A percentile compares a stretch with the other conserved stretches of the same genome.
Conservation (phyloP, 129 eudicot genomes). For the Flaveria brownii region DNA sequence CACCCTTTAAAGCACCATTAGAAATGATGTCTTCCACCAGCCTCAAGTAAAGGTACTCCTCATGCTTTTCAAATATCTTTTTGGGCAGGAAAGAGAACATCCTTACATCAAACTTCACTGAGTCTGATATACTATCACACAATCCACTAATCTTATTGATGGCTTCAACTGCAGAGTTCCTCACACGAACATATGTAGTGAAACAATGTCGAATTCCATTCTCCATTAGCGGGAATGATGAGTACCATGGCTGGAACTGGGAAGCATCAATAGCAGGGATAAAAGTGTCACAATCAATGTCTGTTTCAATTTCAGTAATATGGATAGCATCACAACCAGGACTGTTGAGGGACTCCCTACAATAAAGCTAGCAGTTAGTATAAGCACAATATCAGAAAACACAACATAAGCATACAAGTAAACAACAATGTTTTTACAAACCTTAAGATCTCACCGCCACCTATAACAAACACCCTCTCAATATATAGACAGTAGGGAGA, state of each 20-base stretch:
- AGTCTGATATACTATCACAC: constrained; percentile 33
- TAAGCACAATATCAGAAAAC: not conserved
- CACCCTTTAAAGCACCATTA: constrained; percentile 72
- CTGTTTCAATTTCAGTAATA: constrained; percentile 68
- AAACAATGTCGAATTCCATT: constrained; percentile 59
- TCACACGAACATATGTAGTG: constrained; percentile 76
- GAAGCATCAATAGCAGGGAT: constrained; percentile 72
- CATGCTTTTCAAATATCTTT: constrained; percentile 74
- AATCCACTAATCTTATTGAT: constrained; percentile 24
- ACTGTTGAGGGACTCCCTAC: constrained; percentile 89
- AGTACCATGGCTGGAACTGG: constrained; percentile 81
- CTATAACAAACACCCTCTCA: constrained; percentile 83
- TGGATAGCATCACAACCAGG: constrained; percentile 89
- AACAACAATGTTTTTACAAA: constrained; percentile 30
- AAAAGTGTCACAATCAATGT: constrained; percentile 77
- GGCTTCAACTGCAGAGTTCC: constrained; percentile 37
- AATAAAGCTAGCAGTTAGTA: constrained; percentile 27
- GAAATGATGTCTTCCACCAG: constrained; percentile 72
- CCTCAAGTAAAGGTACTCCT: constrained; percentile 72
- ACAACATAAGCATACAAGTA: not conserved
- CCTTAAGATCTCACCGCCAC: constrained; percentile 91
- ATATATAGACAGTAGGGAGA: constrained; percentile 67
- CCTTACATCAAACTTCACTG: constrained; percentile 46
- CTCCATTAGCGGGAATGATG: constrained; percentile 65
- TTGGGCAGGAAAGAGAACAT: constrained; percentile 69